Conservation (phyloP, 345 rosid species). For the Erodium maritimum region DNA sequence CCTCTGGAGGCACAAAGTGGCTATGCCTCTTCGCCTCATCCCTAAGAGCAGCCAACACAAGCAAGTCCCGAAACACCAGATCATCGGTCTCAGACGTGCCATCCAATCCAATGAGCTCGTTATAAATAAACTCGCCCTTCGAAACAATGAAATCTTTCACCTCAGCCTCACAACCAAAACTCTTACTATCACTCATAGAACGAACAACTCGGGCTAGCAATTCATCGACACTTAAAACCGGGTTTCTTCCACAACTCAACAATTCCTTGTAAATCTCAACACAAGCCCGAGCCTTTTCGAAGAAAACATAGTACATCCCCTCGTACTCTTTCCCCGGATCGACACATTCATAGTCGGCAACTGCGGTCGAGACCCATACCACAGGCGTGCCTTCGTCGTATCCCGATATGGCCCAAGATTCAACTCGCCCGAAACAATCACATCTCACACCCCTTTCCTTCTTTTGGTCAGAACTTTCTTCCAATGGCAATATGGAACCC, state of each 20-base stretch:
- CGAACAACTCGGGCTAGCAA: constrained; percentile 51
- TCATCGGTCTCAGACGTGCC: constrained; percentile 35
- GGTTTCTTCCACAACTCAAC: constrained; percentile 44
- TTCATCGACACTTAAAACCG: constrained; percentile 46
- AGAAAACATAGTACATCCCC: constrained; percentile 34
- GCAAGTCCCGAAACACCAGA: constrained; percentile 28
- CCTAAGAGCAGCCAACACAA: constrained; percentile 39
- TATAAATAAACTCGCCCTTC: constrained; percentile 56
- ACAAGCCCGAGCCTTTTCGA: constrained; percentile 45
- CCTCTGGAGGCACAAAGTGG: constrained; percentile 12
- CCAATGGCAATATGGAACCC: constrained; percentile 39
- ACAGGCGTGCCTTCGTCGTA: constrained; percentile 55
- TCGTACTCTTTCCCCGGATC: constrained; percentile 44
- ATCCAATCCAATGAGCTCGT: constrained; percentile 57
- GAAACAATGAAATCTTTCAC: constrained; percentile 40
- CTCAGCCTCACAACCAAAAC: constrained; percentile 27
- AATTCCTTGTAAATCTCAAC: constrained; percentile 48
- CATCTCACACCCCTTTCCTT: constrained; percentile 43
- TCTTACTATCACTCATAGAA: constrained; percentile 39
- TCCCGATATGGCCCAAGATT: constrained; percentile 60
- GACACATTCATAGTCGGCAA: constrained; percentile 44
- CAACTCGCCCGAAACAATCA: constrained; percentile 35
- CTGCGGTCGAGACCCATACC: constrained; percentile 49
- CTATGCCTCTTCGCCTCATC: constrained; percentile 31
- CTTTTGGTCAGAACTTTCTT: constrained; percentile 25